Percentiles rank a stretch among this genome's conserved stretches.
Conservation (phyloP, 129 eudicot species). For the Logfia minima region DNA sequence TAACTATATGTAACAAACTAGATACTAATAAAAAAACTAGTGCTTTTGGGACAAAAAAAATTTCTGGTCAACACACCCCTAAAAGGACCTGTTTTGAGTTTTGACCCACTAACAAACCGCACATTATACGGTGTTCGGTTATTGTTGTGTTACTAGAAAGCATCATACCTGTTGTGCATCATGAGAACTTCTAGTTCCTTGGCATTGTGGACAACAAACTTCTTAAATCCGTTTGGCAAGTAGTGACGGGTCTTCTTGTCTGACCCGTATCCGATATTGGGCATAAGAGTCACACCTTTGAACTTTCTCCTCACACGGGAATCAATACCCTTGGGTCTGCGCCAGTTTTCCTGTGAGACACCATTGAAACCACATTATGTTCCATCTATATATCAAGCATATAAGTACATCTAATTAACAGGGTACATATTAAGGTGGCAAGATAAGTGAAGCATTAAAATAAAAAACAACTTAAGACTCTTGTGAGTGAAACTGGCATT, state of each 20-base stretch:
- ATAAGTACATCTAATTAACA: not conserved
- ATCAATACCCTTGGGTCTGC: conserved; percentile 86
- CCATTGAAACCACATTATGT: not conserved
- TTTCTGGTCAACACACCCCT: too few relatives aligned
- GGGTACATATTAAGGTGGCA: too few relatives aligned
- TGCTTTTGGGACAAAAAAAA: too few relatives aligned
- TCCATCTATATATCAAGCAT: not conserved
- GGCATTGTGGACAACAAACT: conserved; percentile 81
- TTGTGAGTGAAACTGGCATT: not conserved
- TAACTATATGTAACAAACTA: too few relatives aligned
- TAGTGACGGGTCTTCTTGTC: conserved; percentile 81
- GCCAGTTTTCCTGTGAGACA: conserved; percentile 57
- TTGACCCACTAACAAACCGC: not conserved
- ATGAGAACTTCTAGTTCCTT: conserved; percentile 73
- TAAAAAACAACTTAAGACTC: too few relatives aligned
- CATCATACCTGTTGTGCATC: conserved; percentile 89
- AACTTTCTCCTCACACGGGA: conserved; percentile 81
- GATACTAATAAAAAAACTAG: too few relatives aligned
- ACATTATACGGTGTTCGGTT: not conserved
- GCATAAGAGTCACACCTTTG: conserved; percentile 70
- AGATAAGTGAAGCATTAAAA: too few relatives aligned
- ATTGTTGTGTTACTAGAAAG: not conserved
- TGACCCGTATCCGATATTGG: conserved; percentile 74
- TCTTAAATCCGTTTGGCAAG: conserved; percentile 78
- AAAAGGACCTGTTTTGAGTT: not conserved